A percentile compares a stretch with the other conserved stretches of the same genome.
Evolutionary conservation across 2,329 filamentous ascomycete genomes (phyloP).

Genomic region (Colletotrichum godetiae): DNA sequence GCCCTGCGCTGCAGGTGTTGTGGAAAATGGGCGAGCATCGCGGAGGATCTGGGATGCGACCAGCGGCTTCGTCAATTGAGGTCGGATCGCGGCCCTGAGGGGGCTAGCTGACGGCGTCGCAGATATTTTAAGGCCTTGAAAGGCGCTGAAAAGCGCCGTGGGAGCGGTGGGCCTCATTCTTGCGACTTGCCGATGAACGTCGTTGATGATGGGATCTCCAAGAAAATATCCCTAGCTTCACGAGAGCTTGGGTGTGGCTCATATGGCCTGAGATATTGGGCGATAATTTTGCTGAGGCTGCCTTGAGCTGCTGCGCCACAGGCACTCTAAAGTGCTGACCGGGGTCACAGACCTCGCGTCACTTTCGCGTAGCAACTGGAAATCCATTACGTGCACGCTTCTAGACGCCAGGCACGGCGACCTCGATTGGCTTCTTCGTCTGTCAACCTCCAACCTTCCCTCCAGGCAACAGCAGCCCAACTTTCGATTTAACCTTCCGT

Average conservation of each 20-base stretch:
- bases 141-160: constrained; percentile 60
- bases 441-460: neutral
- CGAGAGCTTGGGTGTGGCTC: constrained; percentile 25
- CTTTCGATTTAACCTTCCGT: neutral
- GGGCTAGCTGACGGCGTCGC: constrained; percentile 53
- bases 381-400: constrained; percentile 30
- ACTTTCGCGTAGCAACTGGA: constrained; percentile 51
- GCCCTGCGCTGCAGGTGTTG: constrained; percentile 67
- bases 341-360: constrained; percentile 56
- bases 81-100: constrained; percentile 46
- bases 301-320: constrained; percentile 34
- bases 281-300: constrained; percentile 27
- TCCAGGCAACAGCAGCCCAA: constrained; percentile 23
- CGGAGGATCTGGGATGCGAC: constrained; percentile 50
- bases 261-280: constrained; percentile 40
- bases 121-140: constrained; percentile 61
- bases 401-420: constrained; percentile 21
- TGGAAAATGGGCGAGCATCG: constrained; percentile 77
- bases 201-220: constrained; percentile 42
- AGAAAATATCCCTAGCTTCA: constrained; percentile 45
- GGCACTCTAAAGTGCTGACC: constrained; percentile 17
- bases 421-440: neutral
- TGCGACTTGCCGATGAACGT: constrained; percentile 41
- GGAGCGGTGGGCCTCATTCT: constrained; percentile 60
- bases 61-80: constrained; percentile 42